A percentile compares a stretch with the other conserved stretches of the same genome.
phyloP scores from a whole-genome alignment of 2,329 filamentous ascomycete species.

The Fusarium virguliforme region DNA sequence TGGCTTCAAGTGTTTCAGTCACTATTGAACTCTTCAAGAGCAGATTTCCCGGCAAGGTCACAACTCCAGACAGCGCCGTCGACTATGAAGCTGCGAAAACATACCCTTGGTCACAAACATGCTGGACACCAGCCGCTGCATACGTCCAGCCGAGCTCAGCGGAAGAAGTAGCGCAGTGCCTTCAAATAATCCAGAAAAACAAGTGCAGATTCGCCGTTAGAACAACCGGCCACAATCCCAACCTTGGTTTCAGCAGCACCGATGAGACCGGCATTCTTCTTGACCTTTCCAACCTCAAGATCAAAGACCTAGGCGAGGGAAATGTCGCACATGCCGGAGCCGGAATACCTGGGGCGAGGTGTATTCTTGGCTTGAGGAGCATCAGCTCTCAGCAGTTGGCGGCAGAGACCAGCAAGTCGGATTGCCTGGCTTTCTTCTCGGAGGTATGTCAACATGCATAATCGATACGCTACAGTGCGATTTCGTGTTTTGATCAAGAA shows the following conservation, averaged over 20 bases:
- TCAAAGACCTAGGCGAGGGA: neutral
- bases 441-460: neutral
- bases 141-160: neutral
- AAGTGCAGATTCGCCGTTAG: constrained; percentile 2
- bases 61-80: neutral
- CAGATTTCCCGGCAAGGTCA: neutral
- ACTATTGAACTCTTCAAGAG: neutral
- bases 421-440: neutral
- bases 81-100: neutral
- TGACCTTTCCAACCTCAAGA: neutral
- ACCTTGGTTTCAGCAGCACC: neutral
- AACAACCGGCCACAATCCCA: neutral
- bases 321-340: neutral
- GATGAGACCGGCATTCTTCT: constrained; percentile 1
- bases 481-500: neutral
- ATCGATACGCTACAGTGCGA: neutral
- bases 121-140: neutral
- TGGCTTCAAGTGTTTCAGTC: neutral
- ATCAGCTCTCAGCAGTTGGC: neutral
- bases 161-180: neutral
- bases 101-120: neutral
- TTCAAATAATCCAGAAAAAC: neutral
- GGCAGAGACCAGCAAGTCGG: constrained; percentile 4
- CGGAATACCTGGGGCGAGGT: constrained; percentile 5
- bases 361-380: constrained; percentile 3